Evolutionary conservation across 768 basidiomycete species (phyloP).

Genomic region (Pisolithus orientalis): DNA sequence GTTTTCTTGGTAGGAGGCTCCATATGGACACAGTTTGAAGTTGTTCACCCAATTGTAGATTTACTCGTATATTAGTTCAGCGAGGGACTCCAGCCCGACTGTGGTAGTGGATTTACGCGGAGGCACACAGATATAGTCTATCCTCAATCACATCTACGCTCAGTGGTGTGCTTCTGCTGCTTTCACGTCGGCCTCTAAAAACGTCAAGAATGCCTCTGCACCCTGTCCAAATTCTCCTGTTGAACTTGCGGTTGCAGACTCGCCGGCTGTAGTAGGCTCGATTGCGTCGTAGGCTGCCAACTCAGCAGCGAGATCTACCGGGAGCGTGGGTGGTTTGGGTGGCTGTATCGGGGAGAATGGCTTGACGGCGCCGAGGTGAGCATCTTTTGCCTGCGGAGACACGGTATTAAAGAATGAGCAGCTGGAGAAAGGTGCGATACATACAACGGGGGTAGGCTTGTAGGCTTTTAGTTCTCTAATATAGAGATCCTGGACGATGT

Average conservation of each 20-base stretch:
- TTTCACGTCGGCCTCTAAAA: conserved; percentile 78
- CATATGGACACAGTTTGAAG: background rate
- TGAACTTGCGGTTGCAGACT: conserved; percentile 28
- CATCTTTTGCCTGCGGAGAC: conserved; percentile 69
- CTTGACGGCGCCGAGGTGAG: conserved; percentile 85
- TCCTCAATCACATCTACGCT: conserved; percentile 6
- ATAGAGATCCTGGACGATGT: conserved; percentile 91
- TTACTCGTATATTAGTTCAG: background rate
- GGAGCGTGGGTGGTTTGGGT: conserved; percentile 72
- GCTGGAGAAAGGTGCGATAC: conserved; percentile 23
- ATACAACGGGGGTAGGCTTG: conserved; percentile 68
- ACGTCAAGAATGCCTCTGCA: conserved; percentile 71
- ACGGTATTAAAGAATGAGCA: background rate
- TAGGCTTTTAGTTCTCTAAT: conserved; percentile 84
- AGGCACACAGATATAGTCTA: background rate
- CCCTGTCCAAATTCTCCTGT: conserved; percentile 29
- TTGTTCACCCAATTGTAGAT: background rate
- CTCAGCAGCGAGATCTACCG: conserved; percentile 82
- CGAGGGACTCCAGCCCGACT: background rate
- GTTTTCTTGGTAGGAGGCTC: conserved; percentile 6
- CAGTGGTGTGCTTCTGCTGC: conserved; percentile 55
- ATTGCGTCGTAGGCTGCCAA: conserved; percentile 78
- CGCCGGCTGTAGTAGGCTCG: conserved; percentile 57
- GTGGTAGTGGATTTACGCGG: background rate
- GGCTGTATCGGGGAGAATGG: conserved; percentile 65